These are phyloP conservation scores for Colletotrichum sp. DNA, from an alignment of 2,329 filamentous ascomycete genomes.

Conservation along the genomic window DNA sequence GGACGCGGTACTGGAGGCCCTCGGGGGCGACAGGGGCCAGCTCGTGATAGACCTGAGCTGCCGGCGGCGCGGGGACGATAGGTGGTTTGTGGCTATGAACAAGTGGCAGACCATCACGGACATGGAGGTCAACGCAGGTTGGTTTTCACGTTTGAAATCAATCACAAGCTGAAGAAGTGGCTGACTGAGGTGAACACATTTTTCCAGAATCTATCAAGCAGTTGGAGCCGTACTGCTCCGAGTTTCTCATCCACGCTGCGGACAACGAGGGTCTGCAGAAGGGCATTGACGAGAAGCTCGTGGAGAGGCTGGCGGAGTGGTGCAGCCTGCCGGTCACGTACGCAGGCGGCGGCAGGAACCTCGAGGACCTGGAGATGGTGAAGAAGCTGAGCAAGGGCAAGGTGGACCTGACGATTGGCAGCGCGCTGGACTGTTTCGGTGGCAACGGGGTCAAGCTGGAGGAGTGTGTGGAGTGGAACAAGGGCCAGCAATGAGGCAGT, in stretches of 20 bases:
- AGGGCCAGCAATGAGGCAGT: slow-evolving; percentile 26
- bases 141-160: not conserved
- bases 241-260: slow-evolving; percentile 96
- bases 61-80: slow-evolving; percentile 70
- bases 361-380: slow-evolving; percentile 84
- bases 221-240: slow-evolving; percentile 90
- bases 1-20: slow-evolving; percentile 72
- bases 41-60: slow-evolving; percentile 97
- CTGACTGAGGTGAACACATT: not conserved
- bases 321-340: slow-evolving; percentile 94
- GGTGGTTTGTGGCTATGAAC: slow-evolving; percentile 98
- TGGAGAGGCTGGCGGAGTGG: slow-evolving; percentile 79
- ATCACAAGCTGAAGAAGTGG: not conserved
- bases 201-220: slow-evolving; percentile 76
- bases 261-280: slow-evolving; percentile 94
- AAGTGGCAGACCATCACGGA: slow-evolving; percentile 99
- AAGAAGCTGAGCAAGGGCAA: slow-evolving; percentile 78
- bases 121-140: slow-evolving; percentile 86
- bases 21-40: slow-evolving; percentile 77
- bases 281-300: slow-evolving; percentile 87
- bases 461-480: slow-evolving; percentile 91
- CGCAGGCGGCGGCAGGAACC: slow-evolving; percentile 85
- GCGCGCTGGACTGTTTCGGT: slow-evolving; percentile 94
- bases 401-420: slow-evolving; percentile 94
- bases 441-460: slow-evolving; percentile 85